Evolutionary conservation across 495 filamentous ascomycete species (phyloP).

Genomic region (Neurospora cerealis): DNA sequence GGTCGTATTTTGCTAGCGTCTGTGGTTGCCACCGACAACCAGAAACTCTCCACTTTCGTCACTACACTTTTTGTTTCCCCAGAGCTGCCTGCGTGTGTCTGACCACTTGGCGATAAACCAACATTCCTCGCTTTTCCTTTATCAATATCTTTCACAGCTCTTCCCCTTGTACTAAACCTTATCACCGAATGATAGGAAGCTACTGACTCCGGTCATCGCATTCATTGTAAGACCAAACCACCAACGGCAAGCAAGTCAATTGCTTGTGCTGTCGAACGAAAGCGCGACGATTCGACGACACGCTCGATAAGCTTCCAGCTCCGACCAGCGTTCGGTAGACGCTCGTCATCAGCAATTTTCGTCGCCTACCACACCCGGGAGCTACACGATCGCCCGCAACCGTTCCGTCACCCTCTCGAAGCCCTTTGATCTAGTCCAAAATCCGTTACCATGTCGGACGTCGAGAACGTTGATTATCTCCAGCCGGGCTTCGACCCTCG

Average conservation of each 20-base stretch:
- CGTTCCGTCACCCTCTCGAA: neutral
- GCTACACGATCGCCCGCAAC: neutral
- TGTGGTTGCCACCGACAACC: neutral
- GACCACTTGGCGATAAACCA: neutral
- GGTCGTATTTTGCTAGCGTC: neutral
- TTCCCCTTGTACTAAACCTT: neutral
- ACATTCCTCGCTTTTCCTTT: neutral
- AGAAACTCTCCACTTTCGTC: neutral
- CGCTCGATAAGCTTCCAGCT: neutral
- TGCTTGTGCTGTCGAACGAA: neutral
- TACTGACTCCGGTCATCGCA: neutral
- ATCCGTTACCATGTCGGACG: conserved; percentile 43
- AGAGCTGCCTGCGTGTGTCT: neutral
- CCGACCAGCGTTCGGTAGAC: neutral
- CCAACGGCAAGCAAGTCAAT: neutral
- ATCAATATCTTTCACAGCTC: neutral
- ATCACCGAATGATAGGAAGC: neutral
- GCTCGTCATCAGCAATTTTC: neutral
- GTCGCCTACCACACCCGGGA: neutral
- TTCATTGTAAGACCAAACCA: neutral
- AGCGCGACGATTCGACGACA: neutral
- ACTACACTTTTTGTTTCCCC: neutral
- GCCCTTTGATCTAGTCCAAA: neutral
- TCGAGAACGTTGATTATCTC: conserved; percentile 70
- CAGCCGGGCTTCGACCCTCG: conserved; percentile 73